Evolutionary conservation across 2,329 filamentous ascomycete species (phyloP), one percentile per base, ranked within the genome.

Genomic region (Tolypocladium inflatum): DNA sequence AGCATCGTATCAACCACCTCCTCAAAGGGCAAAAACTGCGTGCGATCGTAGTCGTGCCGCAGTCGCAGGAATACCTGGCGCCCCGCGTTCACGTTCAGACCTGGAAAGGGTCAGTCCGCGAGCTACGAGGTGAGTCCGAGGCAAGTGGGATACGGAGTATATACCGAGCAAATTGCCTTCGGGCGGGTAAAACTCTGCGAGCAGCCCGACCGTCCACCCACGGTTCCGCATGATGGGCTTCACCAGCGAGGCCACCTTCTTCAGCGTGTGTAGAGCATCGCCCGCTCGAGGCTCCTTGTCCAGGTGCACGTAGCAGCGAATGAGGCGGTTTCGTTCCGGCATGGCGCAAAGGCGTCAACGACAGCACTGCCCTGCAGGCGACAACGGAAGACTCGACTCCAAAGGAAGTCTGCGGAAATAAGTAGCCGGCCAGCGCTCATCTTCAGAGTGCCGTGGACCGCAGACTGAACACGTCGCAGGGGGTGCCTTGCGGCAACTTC

Each of bases 151-250:
- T 11, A n/a, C n/a, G n/a, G n/a, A n/a, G n/a, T n/a, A n/a, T 15
- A 17, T 55, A 56, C 90, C 92, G 45, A 96, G 75, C 2, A 96
- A 77, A 63, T 88, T 89, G 38, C 77, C 73, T 65, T 94, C 81
- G 15, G 84, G 78, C 1, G 93, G 93, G 60, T 90, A 89, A 73
- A 97, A 96, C 70, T 97, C 93, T 54, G 86, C 85, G 19, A 97
- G 80, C 54, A 89, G 83, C 35, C 82, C 80, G 39, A 97, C 90
- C 61, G 79, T 87, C 90, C 91, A 97, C 57, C 80, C 80, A 50
- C 90, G 84, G 54, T 90, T 90, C 63, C 91, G 82, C 92, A 97
- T 97, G 62, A 97, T 90, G 21, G 93, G 93, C 71, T 96, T 97
- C 61, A 97, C 92, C 58, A 95, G 74, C 33, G 91, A 96, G 3